Evolutionary conservation across 805 yeast genomes (phyloP).

Genomic region (Saccharomycopsis fodiens): DNA sequence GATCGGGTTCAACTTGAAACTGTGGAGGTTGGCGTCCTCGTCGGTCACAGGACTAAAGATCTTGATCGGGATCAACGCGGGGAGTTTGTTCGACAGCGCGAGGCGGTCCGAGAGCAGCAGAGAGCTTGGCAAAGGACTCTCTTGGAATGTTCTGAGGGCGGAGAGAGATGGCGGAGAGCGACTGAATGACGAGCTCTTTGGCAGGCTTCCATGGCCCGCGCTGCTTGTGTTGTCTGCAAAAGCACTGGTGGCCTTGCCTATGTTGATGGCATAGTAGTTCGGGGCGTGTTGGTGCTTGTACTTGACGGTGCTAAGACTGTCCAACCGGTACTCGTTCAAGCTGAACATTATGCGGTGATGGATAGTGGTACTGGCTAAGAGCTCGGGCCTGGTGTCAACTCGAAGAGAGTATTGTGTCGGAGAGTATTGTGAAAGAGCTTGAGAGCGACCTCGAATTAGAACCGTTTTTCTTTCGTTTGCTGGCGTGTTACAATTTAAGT

Average conservation of each 20-base stretch:
- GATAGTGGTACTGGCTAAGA: neutral
- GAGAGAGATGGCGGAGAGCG: neutral
- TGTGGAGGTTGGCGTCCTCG: neutral
- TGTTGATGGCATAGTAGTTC: conserved; percentile 8
- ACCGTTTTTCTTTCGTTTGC: no score
- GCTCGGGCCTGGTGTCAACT: neutral
- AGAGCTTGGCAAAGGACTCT: neutral
- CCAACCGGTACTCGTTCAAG: neutral
- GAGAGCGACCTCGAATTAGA: neutral
- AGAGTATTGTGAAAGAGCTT: no score
- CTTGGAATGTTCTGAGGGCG: neutral
- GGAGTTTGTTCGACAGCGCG: conserved; percentile 3
- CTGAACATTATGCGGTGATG: neutral
- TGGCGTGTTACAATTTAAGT: no score
- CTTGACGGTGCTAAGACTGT: neutral
- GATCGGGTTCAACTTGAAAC: neutral
- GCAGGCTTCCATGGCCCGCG: no score
- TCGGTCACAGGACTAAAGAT: conserved; percentile 9
- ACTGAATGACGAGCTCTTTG: no score
- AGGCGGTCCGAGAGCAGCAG: neutral
- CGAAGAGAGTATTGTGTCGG: neutral
- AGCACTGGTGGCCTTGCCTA: neutral
- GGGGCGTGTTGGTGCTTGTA: neutral
- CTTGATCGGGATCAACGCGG: conserved; percentile 14
- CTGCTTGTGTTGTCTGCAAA: no score